These are phyloP conservation scores for Alternaria ventricosa DNA, from an alignment of 2,329 filamentous ascomycete species.

Conservation along the genomic window DNA sequence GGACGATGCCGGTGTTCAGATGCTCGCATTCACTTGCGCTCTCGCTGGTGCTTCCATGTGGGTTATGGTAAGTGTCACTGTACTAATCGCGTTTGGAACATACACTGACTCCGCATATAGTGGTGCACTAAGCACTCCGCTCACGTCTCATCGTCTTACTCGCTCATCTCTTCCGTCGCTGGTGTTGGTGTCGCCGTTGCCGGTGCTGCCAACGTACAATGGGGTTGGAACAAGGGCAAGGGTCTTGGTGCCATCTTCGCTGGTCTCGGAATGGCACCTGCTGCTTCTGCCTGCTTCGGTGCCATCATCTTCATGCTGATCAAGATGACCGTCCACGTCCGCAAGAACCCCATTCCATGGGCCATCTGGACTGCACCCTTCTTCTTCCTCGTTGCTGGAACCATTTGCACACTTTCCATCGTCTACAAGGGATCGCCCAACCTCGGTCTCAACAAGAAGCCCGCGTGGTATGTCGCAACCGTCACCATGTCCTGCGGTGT, in stretches of 20 bases:
- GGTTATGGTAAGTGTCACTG: conserved; percentile 63
- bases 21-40: conserved; percentile 64
- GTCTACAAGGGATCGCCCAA: conserved; percentile 82
- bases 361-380: conserved; percentile 75
- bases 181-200: conserved; percentile 62
- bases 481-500: conserved; percentile 70
- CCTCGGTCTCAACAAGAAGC: conserved; percentile 70
- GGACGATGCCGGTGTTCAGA: conserved; percentile 55
- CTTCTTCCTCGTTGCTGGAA: conserved; percentile 78
- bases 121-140: conserved; percentile 78
- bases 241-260: conserved; percentile 69
- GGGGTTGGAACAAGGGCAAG: conserved; percentile 68
- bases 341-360: conserved; percentile 74
- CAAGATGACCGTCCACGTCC: conserved; percentile 73
- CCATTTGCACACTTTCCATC: conserved; percentile 76
- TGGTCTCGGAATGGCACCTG: conserved; percentile 72
- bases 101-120: not conserved
- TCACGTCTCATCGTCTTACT: conserved; percentile 66
- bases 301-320: conserved; percentile 75
- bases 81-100: not conserved
- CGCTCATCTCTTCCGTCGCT: conserved; percentile 57
- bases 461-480: conserved; percentile 69
- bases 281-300: conserved; percentile 69
- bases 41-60: conserved; percentile 70
- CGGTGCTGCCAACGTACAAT: conserved; percentile 61